Evolutionary conservation across 371 early-diverging fungal genomes (phyloP).

Genomic region (Lichtheimia ramosa): DNA sequence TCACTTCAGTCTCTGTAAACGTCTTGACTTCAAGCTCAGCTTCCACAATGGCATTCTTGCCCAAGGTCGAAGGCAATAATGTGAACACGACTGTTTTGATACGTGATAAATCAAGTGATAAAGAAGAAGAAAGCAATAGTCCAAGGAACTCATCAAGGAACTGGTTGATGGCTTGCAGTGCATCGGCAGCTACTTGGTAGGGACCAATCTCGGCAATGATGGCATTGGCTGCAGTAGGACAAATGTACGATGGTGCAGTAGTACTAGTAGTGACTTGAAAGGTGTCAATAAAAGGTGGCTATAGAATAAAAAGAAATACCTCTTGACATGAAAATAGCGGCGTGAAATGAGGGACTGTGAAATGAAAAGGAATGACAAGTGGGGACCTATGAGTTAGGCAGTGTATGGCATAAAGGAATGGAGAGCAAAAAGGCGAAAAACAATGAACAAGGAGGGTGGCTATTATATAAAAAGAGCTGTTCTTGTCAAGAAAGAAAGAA

Average conservation of each 20-base stretch:
- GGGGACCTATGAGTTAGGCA: background rate
- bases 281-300: no score
- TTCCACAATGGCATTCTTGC: constrained; percentile 70
- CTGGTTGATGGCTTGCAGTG: constrained; percentile 59
- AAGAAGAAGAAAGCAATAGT: constrained; percentile 47
- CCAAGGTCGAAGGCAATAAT: constrained; percentile 57
- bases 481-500: background rate
- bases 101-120: constrained; percentile 55
- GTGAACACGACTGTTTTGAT: constrained; percentile 56
- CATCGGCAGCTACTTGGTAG: constrained; percentile 64
- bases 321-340: background rate
- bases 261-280: background rate
- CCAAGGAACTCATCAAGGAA: constrained; percentile 66
- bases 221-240: constrained; percentile 68
- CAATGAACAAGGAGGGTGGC: background rate
- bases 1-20: constrained; percentile 59
- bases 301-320: background rate
- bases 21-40: constrained; percentile 68
- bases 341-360: background rate
- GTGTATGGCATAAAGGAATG: constrained; percentile 1
- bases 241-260: constrained; percentile 60
- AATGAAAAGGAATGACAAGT: background rate
- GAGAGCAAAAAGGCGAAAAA: background rate
- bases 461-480: background rate
- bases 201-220: constrained; percentile 66